Evolutionary conservation across 2,329 filamentous ascomycete genomes (phyloP), one percentile per base, ranked within the genome.

Genomic region (Colletotrichum neosansevieriae): DNA sequence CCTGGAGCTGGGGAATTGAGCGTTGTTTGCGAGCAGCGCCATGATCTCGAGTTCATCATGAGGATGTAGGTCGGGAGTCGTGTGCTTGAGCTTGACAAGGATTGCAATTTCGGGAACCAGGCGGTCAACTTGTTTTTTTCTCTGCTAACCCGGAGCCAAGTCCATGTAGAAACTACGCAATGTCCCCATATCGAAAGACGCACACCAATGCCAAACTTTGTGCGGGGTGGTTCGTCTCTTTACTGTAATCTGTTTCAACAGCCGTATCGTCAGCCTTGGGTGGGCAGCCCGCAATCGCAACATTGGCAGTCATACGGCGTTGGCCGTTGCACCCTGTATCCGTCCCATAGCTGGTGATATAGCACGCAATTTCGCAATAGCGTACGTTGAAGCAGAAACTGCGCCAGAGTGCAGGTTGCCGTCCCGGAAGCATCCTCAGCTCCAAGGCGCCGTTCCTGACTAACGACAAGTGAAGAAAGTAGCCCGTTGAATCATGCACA

Each of bases 61-160:
- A 47, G 12, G 36, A 45, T 29, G 29, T 19, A 24, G 42, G 42
- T 45, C 49, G 59, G 34, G 34, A 65, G 47, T 53, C 49, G 65
- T 59, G 60, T 59, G 54, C 21, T 45, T 29, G 54, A 38, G 49
- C 36, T 53, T 49, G 34, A 56, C 61, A 40, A 65, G 47, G 47
- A 21, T 50, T 4, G 36, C 36, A 53, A 60, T 63, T 60, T 53
- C 38, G 32, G 21, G n/a, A 53, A 36, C n/a, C 58, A 50, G 29
- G 32, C 50, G 29, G 42, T 42, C 40, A 42, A 58, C 50, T 53
- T 47, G 47, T 53, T n/a, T 54, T 21, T 54, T 42, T 68, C 21
- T 54, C 42, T 36, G 47, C 36, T 50, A 45, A 24, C 21, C 47
- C 24, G 34, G 61, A 29, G 21, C 65, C 40, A 53, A 32, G 24